These are phyloP conservation scores for Wallacemonas sp. DNA, from an alignment of 208 protist species.

Conservation along the genomic window DNA sequence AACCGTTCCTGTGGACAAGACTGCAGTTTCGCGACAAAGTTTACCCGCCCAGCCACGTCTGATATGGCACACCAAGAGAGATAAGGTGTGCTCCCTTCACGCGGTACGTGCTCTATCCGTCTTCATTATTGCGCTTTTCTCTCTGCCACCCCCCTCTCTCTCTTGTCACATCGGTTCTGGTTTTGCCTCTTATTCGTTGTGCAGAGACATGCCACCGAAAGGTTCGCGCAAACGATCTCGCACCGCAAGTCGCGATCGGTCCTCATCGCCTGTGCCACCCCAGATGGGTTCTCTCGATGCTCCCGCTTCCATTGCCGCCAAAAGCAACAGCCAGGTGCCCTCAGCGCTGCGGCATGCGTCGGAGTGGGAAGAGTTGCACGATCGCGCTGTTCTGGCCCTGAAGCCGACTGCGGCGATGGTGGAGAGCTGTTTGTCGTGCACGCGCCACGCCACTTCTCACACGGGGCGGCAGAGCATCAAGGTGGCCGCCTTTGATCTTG, in stretches of 20 bases:
- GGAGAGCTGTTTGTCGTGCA: neutral
- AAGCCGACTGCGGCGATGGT: conserved; percentile 29
- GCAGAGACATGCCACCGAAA: conserved; percentile 4
- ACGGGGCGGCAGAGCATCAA: conserved; percentile 21
- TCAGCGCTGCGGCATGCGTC: neutral
- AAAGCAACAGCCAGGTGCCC: too few species aligned
- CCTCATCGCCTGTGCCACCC: too few species aligned
- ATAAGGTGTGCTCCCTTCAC: too few species aligned
- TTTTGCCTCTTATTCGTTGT: neutral
- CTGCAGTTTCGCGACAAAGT: too few species aligned
- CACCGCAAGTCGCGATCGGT: neutral
- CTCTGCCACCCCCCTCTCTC: neutral
- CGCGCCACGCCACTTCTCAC: neutral
- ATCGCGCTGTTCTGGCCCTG: conserved; percentile 31
- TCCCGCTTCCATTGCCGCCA: too few species aligned
- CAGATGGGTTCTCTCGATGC: too few species aligned
- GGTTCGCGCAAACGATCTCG: neutral
- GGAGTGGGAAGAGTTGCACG: conserved; percentile 35
- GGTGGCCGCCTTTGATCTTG: conserved; percentile 77
- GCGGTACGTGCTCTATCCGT: too few species aligned
- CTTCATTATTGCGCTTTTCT: neutral
- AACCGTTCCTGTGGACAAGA: too few species aligned
- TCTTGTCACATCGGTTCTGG: neutral
- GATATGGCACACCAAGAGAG: too few species aligned
- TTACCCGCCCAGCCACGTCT: too few species aligned